These are phyloP conservation scores for Podaxis rugospora DNA, from an alignment of 768 basidiomycete species.

Conservation along the genomic window DNA sequence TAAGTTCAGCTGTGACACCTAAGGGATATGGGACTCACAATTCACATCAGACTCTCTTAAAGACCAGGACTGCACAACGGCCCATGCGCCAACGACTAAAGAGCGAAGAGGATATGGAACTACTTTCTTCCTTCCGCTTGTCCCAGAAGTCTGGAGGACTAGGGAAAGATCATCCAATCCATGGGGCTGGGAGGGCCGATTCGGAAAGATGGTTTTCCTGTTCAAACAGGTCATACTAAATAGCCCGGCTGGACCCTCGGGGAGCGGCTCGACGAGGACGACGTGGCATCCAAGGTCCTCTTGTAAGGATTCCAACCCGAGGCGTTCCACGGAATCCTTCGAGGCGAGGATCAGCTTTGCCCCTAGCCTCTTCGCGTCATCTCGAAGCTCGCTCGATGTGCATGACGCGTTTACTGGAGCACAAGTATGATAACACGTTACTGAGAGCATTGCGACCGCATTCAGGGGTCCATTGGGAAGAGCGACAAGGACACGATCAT, in stretches of 20 bases:
- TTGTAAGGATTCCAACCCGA: conserved; percentile 28
- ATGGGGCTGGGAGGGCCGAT: conserved; percentile 26
- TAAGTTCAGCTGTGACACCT: conserved; percentile 4
- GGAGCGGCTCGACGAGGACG: conserved; percentile 28
- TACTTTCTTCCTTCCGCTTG: conserved; percentile 51
- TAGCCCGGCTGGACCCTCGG: conserved; percentile 32
- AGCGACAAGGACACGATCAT: conserved; percentile 42
- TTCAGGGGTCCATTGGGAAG: conserved; percentile 43
- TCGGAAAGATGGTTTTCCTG: conserved; percentile 9
- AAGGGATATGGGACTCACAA: conserved; percentile 26
- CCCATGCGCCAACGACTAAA: conserved; percentile 40
- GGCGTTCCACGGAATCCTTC: conserved; percentile 32
- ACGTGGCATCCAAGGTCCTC: conserved; percentile 35
- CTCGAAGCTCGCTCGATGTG: conserved; percentile 37
- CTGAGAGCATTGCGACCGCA: conserved; percentile 39
- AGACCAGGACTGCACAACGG: conserved; percentile 40
- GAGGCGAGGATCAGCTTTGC: conserved; percentile 39
- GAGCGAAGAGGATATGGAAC: conserved; percentile 40
- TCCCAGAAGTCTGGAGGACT: conserved; percentile 57
- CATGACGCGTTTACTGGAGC: conserved; percentile 45
- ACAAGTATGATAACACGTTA: conserved; percentile 39
- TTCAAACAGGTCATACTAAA: conserved; percentile 34
- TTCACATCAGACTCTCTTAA: conserved; percentile 38
- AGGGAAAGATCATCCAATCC: conserved; percentile 42
- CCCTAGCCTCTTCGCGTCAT: conserved; percentile 35